phyloP scores from a whole-genome alignment of 2,329 filamentous ascomycete species.

The Epichloe gansuensis region DNA sequence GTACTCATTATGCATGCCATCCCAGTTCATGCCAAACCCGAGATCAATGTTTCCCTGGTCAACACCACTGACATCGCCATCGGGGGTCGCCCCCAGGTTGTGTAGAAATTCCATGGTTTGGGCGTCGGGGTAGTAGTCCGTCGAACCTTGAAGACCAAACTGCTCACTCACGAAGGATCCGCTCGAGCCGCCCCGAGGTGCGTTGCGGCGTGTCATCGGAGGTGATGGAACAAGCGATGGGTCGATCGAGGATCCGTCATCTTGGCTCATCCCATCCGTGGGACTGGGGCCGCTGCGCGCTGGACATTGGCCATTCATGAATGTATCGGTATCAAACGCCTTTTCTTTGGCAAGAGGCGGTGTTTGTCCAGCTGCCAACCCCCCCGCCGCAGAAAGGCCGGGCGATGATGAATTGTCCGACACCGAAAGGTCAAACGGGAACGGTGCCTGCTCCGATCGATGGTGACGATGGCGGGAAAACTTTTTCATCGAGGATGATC shows the following conservation, averaged over 20 bases:
- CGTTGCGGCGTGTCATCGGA: conserved; percentile 23
- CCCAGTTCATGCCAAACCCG: conserved; percentile 54
- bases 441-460: conserved; percentile 19
- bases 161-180: conserved; percentile 21
- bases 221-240: conserved; percentile 34
- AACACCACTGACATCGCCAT: conserved; percentile 19
- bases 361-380: conserved; percentile 18
- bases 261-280: conserved; percentile 17
- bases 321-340: conserved; percentile 21
- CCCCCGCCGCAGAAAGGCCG: conserved; percentile 22
- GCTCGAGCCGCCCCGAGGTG: conserved; percentile 17
- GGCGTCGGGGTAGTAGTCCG: conserved; percentile 34
- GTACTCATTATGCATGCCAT: conserved; percentile 49
- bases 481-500: conserved; percentile 9
- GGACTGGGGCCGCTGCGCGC: conserved; percentile 19
- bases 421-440: conserved; percentile 23
- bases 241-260: conserved; percentile 21
- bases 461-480: conserved; percentile 16
- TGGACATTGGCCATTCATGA: conserved; percentile 17
- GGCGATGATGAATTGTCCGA: conserved; percentile 30
- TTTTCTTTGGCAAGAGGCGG: conserved; percentile 26
- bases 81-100: conserved; percentile 20
- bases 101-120: conserved; percentile 43
- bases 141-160: conserved; percentile 21
- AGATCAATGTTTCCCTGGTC: conserved; percentile 45